phyloP scores from a whole-genome alignment of 345 rosid species.

The Lumnitzera littorea region DNA sequence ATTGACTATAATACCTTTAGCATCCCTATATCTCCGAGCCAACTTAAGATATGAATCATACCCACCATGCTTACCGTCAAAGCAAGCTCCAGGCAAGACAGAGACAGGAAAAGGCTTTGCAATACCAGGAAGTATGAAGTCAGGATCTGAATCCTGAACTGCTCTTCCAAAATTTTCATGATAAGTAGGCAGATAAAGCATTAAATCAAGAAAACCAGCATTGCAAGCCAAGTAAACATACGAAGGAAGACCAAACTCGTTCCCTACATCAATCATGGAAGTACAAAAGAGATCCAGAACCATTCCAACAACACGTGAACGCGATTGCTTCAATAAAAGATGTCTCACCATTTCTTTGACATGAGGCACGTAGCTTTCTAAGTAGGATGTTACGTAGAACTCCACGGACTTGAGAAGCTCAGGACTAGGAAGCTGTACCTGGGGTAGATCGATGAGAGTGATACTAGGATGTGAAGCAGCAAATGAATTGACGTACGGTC shows the following conservation, averaged over 20 bases:
- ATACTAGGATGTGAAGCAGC: constrained; percentile 19
- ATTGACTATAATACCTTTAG: constrained; percentile 38
- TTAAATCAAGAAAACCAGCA: constrained; percentile 29
- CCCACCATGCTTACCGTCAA: constrained; percentile 24
- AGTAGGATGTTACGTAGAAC: background rate
- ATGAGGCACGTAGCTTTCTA: constrained; percentile 13
- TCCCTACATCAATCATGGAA: constrained; percentile 29
- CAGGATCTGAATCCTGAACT: constrained; percentile 17
- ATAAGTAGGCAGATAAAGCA: constrained; percentile 26
- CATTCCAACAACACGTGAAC: constrained; percentile 28
- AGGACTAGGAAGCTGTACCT: constrained; percentile 14
- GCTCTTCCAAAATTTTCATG: constrained; percentile 11
- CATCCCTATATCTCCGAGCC: constrained; percentile 26
- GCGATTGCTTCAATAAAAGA: constrained; percentile 5
- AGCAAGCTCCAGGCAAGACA: constrained; percentile 28
- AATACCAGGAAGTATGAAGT: constrained; percentile 21
- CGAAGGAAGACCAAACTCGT: constrained; percentile 37
- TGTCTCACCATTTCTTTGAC: constrained; percentile 7
- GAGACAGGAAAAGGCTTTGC: constrained; percentile 23
- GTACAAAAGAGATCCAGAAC: constrained; percentile 40
- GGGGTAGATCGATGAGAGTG: constrained; percentile 25
- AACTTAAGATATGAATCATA: constrained; percentile 23
- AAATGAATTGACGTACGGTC: constrained; percentile 8
- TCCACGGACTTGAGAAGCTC: constrained; percentile 18
- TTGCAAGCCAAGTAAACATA: constrained; percentile 31